Evolutionary conservation across 2,329 filamentous ascomycete species (phyloP).

Genomic region (Pseudohalonectria lignicola): DNA sequence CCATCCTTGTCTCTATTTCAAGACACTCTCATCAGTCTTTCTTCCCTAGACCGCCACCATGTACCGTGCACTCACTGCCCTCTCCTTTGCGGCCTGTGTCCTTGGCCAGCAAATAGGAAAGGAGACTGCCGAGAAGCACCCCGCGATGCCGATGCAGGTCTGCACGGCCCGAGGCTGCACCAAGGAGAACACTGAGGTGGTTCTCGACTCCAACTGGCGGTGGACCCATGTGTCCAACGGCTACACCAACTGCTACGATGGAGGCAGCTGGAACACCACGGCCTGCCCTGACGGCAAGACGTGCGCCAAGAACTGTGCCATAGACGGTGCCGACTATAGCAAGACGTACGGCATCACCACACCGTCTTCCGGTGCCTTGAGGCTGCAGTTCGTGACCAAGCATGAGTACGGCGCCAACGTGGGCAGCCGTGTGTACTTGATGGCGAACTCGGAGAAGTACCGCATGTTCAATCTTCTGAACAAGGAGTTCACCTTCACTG

Average conservation of each 20-base stretch:
- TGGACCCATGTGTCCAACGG: conserved; percentile 32
- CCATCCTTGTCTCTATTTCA: too few relatives aligned
- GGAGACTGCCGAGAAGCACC: conserved; percentile 28
- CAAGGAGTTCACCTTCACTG: conserved; percentile 53
- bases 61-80: conserved; percentile 10
- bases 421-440: conserved; percentile 42
- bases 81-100: conserved; percentile 15
- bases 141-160: conserved; percentile 31
- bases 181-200: conserved; percentile 29
- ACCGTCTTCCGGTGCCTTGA: conserved; percentile 28
- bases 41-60: too few relatives aligned
- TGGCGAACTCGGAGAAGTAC: conserved; percentile 43
- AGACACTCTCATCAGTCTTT: too few relatives aligned
- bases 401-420: conserved; percentile 25
- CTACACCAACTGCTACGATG: conserved; percentile 35
- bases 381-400: conserved; percentile 40
- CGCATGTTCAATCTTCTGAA: conserved; percentile 47
- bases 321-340: conserved; percentile 34
- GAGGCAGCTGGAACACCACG: conserved; percentile 20
- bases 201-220: conserved; percentile 40
- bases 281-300: conserved; percentile 27
- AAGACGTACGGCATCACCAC: conserved; percentile 36
- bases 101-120: conserved; percentile 25
- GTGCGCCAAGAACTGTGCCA: conserved; percentile 30
- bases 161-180: conserved; percentile 34